Percentiles rank a stretch among this genome's conserved stretches.
Conservation (phyloP, 306 rosid genomes). For the Cicer cuneatum region DNA sequence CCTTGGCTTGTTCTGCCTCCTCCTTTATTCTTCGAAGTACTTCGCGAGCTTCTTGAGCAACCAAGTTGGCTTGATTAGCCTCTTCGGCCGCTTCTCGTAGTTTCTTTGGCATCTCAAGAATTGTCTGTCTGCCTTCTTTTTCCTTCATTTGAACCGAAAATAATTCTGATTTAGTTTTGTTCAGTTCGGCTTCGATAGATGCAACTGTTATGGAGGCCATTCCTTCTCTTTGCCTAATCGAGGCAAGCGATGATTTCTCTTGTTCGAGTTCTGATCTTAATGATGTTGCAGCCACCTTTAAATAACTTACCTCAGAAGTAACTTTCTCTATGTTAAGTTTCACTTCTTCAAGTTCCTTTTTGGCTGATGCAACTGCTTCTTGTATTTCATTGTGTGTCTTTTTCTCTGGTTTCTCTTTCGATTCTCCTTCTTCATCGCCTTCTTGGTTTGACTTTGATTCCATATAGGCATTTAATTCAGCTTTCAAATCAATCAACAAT, state of each 20-base stretch:
- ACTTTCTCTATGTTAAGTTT: slow-evolving; percentile 83
- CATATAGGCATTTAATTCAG: slow-evolving; percentile 78
- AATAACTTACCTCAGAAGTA: slow-evolving; percentile 64
- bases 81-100: slow-evolving; percentile 74
- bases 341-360: slow-evolving; percentile 81
- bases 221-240: slow-evolving; percentile 83
- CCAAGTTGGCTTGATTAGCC: slow-evolving; percentile 73
- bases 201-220: slow-evolving; percentile 89
- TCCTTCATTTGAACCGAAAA: slow-evolving; percentile 70
- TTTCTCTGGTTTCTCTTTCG: slow-evolving; percentile 55
- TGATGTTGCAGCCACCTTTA: slow-evolving; percentile 75
- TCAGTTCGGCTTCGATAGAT: slow-evolving; percentile 88
- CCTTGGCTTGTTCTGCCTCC: slow-evolving; percentile 90
- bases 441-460: slow-evolving; percentile 65
- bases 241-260: slow-evolving; percentile 68
- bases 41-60: slow-evolving; percentile 63
- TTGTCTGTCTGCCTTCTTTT: slow-evolving; percentile 73
- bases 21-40: slow-evolving; percentile 71
- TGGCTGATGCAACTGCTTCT: slow-evolving; percentile 82
- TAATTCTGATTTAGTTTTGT: slow-evolving; percentile 68
- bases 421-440: slow-evolving; percentile 48
- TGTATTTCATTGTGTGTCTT: slow-evolving; percentile 64
- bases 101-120: slow-evolving; percentile 68
- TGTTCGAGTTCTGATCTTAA: slow-evolving; percentile 72
- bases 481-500: slow-evolving; percentile 71